Conservation (phyloP, 164 flowering plant species). For the Piper betle region DNA sequence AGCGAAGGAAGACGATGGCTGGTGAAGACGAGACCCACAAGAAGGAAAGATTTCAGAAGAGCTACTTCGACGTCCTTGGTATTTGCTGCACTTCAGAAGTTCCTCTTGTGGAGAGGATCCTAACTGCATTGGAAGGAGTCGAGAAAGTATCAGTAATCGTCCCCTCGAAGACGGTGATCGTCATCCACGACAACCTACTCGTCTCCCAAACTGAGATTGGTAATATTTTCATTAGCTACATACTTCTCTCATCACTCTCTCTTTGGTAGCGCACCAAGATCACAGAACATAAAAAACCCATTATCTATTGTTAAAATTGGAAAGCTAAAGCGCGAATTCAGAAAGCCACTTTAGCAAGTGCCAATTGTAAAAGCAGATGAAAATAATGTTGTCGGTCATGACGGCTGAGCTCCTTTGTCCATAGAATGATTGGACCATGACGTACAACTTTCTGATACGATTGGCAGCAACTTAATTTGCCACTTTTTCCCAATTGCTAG, state of each 20-base stretch:
- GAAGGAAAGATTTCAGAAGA: conserved; percentile 37
- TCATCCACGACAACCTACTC: conserved; percentile 54
- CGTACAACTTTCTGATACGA: background rate
- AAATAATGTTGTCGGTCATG: background rate
- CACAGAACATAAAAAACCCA: too few species aligned
- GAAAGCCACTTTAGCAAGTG: too few species aligned
- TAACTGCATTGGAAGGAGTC: conserved; percentile 55
- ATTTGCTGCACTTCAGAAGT: conserved; percentile 81
- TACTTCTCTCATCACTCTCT: background rate
- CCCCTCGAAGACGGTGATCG: conserved; percentile 71
- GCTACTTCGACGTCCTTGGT: conserved; percentile 82
- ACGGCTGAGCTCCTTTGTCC: background rate
- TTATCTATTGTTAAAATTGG: too few species aligned
- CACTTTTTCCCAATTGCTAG: background rate
- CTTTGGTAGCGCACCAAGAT: too few species aligned
- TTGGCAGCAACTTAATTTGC: background rate
- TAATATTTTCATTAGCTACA: conserved; percentile 9
- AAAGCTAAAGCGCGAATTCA: too few species aligned
- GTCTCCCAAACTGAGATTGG: conserved; percentile 64
- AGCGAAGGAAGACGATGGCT: conserved; percentile 7
- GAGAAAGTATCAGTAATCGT: conserved; percentile 56
- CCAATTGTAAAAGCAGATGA: too few species aligned
- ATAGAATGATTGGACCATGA: background rate
- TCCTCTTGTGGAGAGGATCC: conserved; percentile 47
- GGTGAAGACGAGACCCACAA: conserved; percentile 4